Evolutionary conservation across 2,329 filamentous ascomycete genomes (phyloP).

Genomic region (Diaporthe vexans): DNA sequence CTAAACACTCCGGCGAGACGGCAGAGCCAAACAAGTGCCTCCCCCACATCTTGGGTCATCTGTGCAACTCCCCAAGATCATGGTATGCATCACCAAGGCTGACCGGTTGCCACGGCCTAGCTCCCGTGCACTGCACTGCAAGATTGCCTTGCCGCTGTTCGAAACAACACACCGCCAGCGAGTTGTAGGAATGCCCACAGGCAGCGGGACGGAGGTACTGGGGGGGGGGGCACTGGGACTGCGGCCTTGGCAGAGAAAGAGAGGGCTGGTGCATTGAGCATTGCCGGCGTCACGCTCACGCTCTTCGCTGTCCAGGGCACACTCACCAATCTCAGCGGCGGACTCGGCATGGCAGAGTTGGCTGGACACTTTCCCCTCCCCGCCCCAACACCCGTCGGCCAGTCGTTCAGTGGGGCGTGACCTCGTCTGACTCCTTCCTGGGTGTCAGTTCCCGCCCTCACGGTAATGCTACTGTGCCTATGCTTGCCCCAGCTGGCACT

Average conservation of each 20-base stretch:
- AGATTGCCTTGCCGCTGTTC: constrained; percentile 20
- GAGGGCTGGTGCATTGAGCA: constrained; percentile 24
- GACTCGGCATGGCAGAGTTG: constrained; percentile 27
- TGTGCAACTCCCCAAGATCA: constrained; percentile 33
- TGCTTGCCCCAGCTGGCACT: constrained; percentile 25
- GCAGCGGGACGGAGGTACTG: background rate
- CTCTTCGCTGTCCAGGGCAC: constrained; percentile 19
- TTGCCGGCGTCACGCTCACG: constrained; percentile 38
- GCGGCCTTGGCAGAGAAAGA: background rate
- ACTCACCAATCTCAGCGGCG: constrained; percentile 40
- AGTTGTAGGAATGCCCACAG: constrained; percentile 9
- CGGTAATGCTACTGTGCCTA: constrained; percentile 34
- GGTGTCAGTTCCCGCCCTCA: constrained; percentile 28
- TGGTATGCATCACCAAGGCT: constrained; percentile 19
- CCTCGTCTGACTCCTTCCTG: background rate
- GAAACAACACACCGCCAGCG: constrained; percentile 32
- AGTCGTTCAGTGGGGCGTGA: background rate
- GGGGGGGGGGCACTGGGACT: background rate
- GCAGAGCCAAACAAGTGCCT: constrained; percentile 26
- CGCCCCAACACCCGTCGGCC: constrained; percentile 22
- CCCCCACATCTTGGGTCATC: constrained; percentile 26
- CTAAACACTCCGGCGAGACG: constrained; percentile 26
- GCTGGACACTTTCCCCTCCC: constrained; percentile 4
- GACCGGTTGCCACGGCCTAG: constrained; percentile 34
- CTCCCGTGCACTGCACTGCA: constrained; percentile 30